Percentiles rank a stretch among this genome's conserved stretches.
These are phyloP conservation scores for Penicillium angulare DNA, from an alignment of 495 filamentous ascomycete genomes.

Conservation along the genomic window DNA sequence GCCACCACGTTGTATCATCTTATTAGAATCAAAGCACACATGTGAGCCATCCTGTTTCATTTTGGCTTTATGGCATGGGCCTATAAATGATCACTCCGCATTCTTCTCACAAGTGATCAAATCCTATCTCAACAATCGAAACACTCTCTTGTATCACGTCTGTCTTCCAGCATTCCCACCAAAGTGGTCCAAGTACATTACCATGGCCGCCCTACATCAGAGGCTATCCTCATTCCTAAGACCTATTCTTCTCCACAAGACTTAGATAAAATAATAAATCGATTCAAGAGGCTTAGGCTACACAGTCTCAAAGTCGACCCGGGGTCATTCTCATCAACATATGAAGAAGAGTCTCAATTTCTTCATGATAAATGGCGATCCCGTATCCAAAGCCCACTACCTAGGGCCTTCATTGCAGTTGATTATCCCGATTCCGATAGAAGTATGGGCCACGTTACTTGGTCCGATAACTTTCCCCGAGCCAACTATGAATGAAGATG, in stretches of 20 bases:
- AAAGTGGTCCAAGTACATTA: not conserved
- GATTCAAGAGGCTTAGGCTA: constrained; percentile 28
- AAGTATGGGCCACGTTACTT: constrained; percentile 26
- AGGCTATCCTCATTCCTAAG: constrained; percentile 18
- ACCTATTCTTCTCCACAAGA: constrained; percentile 2
- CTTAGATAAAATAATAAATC: constrained; percentile 9
- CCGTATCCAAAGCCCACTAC: constrained; percentile 45
- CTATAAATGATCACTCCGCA: too few relatives aligned
- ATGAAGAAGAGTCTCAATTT: constrained; percentile 43
- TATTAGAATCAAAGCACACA: too few relatives aligned
- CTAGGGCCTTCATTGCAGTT: constrained; percentile 42
- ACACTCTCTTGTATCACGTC: not conserved
- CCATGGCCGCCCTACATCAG: constrained; percentile 8
- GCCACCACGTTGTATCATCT: too few relatives aligned
- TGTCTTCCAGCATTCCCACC: not conserved
- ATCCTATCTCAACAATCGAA: too few relatives aligned
- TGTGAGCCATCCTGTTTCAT: too few relatives aligned
- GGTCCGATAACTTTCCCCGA: constrained; percentile 20
- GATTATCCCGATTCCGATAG: not conserved
- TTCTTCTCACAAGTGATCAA: too few relatives aligned
- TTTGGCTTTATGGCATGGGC: too few relatives aligned
- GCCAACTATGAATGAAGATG: constrained; percentile 18
- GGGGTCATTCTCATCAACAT: constrained; percentile 48
- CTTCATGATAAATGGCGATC: constrained; percentile 38
- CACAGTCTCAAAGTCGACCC: constrained; percentile 29